phyloP scores from a whole-genome alignment of 345 rosid species.

The Sonneratia alba region DNA sequence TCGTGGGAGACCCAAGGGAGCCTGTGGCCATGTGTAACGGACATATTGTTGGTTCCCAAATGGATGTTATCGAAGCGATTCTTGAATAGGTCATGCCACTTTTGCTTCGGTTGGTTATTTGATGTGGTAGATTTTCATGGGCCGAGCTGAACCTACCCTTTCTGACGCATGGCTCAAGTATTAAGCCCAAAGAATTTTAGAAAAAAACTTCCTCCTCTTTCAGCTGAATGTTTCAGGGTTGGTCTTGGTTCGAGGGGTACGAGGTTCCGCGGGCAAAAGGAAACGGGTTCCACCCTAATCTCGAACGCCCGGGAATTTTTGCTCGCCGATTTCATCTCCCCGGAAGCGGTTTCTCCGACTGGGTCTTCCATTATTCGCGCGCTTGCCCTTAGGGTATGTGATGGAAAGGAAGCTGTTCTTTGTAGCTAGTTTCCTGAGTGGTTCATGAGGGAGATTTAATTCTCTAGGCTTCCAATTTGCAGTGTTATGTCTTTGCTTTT shows the following conservation, averaged over 20 bases:
- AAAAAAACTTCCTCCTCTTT: neutral
- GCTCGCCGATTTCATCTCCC: slow-evolving; percentile 2
- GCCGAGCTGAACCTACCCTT: no score
- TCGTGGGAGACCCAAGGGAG: no score
- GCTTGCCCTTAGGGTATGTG: slow-evolving; percentile 3
- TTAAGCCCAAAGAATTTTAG: no score
- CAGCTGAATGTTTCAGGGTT: slow-evolving; percentile 3
- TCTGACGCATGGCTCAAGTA: no score
- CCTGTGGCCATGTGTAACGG: no score
- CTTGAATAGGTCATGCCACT: no score
- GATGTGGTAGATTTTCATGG: no score
- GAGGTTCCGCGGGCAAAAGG: neutral
- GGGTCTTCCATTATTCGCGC: slow-evolving; percentile 6
- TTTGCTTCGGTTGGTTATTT: no score
- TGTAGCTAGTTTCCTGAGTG: neutral
- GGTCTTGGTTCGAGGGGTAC: neutral
- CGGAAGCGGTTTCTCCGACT: neutral
- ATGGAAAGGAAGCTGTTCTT: neutral
- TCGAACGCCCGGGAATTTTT: neutral
- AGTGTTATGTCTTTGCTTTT: neutral
- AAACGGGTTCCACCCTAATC: neutral
- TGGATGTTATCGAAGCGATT: no score
- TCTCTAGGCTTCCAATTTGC: neutral
- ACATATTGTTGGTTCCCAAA: no score
- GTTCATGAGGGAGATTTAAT: neutral